phyloP scores from a whole-genome alignment of 2,329 filamentous ascomycete species.

The Pseudogymnoascus sp. region DNA sequence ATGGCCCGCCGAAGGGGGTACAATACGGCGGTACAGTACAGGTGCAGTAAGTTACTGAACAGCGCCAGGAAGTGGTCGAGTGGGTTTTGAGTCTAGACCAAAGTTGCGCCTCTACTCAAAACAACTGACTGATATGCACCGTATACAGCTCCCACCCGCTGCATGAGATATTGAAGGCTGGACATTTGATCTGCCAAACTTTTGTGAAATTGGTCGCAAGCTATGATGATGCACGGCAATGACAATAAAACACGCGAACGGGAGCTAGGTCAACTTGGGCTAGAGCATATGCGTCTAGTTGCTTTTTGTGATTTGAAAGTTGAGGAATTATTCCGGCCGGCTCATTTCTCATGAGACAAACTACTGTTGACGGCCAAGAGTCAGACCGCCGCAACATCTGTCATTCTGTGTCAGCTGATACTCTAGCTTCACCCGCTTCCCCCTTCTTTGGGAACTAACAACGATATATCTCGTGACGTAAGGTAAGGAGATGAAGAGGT shows the following conservation, averaged over 20 bases:
- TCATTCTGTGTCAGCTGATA: slow-evolving; percentile 4
- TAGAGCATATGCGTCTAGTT: slow-evolving; percentile 1
- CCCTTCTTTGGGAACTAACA: not conserved
- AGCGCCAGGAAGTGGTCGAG: not conserved
- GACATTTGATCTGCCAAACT: not conserved
- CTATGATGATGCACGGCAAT: slow-evolving; percentile 3
- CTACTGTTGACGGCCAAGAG: slow-evolving; percentile 3
- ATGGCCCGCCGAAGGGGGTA: not conserved
- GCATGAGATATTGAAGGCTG: not conserved
- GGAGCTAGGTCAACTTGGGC: not conserved
- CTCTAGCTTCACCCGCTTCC: not conserved
- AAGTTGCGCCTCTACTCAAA: not conserved
- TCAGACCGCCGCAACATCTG: not conserved
- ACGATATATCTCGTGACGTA: not conserved
- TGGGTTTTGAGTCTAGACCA: not conserved
- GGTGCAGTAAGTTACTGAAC: not conserved
- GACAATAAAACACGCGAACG: slow-evolving; percentile 7
- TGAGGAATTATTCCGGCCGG: slow-evolving; percentile 4
- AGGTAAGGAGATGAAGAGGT: not conserved
- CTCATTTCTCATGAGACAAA: slow-evolving; percentile 5
- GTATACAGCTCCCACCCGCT: not conserved
- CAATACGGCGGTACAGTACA: not conserved
- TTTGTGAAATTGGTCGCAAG: not conserved
- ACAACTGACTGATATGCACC: not conserved
- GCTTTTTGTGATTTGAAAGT: slow-evolving; percentile 2